Percentiles rank a stretch among this genome's conserved stretches.
These are phyloP conservation scores for Vaccinium corymbosum DNA, from an alignment of 148 eudicot species.

Conservation along the genomic window DNA sequence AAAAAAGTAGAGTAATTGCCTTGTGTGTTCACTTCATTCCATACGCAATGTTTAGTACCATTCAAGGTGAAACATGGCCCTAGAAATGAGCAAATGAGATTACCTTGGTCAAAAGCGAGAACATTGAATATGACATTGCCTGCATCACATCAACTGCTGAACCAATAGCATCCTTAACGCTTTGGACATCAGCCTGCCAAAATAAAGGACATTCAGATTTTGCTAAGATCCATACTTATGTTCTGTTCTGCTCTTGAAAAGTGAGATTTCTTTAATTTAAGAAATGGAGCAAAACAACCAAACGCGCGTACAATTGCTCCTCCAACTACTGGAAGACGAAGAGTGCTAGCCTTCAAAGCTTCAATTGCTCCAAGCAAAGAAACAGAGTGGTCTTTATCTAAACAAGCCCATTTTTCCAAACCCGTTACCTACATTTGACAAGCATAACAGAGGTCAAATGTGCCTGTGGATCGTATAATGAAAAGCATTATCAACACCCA, in stretches of 20 bases:
- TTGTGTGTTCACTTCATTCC: not conserved
- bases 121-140: constrained; percentile 61
- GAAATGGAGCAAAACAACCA: not conserved
- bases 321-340: constrained; percentile 93
- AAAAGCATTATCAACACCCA: not conserved
- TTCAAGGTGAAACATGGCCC: constrained; percentile 3
- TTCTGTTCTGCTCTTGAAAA: constrained; percentile 11
- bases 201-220: constrained; percentile 4
- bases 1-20: not conserved
- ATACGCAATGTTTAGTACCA: not conserved
- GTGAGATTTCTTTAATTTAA: not conserved
- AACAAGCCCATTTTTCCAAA: constrained; percentile 83
- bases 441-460: constrained; percentile 10
- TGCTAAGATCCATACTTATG: constrained; percentile 3
- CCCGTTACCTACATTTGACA: constrained; percentile 46
- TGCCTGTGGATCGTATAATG: not conserved
- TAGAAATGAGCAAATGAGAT: constrained; percentile 14
- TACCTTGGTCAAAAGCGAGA: constrained; percentile 63
- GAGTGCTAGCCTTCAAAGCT: constrained; percentile 95
- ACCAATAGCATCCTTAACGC: constrained; percentile 71
- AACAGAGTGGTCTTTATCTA: constrained; percentile 65
- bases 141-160: constrained; percentile 89
- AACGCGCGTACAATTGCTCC: constrained; percentile 69
- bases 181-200: constrained; percentile 71
- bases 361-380: constrained; percentile 85